phyloP scores from a whole-genome alignment of 2,329 filamentous ascomycete species.

The Trichoderma polysporum region DNA sequence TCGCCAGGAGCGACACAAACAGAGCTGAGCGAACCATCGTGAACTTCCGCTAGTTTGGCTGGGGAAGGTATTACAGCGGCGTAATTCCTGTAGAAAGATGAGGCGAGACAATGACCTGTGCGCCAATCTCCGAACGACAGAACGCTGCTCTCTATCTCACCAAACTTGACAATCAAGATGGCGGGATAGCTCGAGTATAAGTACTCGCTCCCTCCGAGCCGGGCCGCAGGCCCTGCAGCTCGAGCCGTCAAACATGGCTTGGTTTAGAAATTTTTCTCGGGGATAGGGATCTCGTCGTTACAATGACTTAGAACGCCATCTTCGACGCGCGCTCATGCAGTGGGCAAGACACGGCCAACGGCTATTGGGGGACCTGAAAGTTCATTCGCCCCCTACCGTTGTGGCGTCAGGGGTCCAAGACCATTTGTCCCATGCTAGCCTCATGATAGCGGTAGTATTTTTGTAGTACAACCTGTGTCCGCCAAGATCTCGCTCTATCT shows the following conservation, averaged over 20 bases:
- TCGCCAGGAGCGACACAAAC: conserved; percentile 22
- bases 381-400: neutral
- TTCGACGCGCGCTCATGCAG: conserved; percentile 3
- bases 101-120: neutral
- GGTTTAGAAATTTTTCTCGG: neutral
- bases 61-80: neutral
- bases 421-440: conserved; percentile 5
- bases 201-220: neutral
- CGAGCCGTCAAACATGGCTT: conserved; percentile 1
- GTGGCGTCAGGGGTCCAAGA: conserved; percentile 10
- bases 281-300: neutral
- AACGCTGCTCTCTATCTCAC: conserved; percentile 1
- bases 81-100: neutral
- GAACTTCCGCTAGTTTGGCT: neutral
- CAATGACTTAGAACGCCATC: neutral
- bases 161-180: neutral
- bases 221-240: neutral
- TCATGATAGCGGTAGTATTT: conserved; percentile 4
- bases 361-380: neutral
- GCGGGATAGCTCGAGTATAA: conserved; percentile 2
- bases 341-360: neutral
- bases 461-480: neutral
- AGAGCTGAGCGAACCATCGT: conserved; percentile 22
- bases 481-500: neutral
- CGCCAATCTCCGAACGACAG: neutral